Percentiles rank a stretch among this genome's conserved stretches.
Conservation (phyloP, 306 rosid species). For the Quillaja saponaria region DNA sequence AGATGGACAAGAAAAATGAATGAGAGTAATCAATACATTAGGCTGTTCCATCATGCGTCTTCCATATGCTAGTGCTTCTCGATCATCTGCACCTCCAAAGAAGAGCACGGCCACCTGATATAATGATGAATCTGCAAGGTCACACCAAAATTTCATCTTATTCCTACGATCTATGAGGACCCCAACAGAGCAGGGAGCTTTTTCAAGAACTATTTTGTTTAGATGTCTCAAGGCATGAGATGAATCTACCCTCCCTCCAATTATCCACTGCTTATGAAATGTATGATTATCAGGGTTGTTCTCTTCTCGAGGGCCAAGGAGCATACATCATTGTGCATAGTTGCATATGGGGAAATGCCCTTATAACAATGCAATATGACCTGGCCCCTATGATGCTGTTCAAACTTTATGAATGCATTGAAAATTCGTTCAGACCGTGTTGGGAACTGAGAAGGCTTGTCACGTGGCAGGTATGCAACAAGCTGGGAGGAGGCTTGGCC, state of each 20-base stretch:
- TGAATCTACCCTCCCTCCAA: constrained; percentile 38
- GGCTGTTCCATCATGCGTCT: constrained; percentile 52
- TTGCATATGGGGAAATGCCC: constrained; percentile 65
- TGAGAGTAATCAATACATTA: constrained; percentile 45
- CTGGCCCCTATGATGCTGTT: constrained; percentile 27
- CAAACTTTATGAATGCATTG: constrained; percentile 46
- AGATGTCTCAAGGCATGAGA: constrained; percentile 42
- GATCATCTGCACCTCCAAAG: constrained; percentile 75
- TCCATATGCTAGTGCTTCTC: constrained; percentile 61
- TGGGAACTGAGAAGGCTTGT: constrained; percentile 18
- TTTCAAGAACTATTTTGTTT: constrained; percentile 62
- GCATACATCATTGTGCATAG: constrained; percentile 82
- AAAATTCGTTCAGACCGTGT: constrained; percentile 46
- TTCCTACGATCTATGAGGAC: constrained; percentile 61
- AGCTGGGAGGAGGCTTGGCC: constrained; percentile 58
- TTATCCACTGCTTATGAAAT: constrained; percentile 49
- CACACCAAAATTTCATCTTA: constrained; percentile 34
- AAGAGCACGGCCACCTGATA: constrained; percentile 53
- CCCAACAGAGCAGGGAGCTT: constrained; percentile 83
- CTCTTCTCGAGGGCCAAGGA: constrained; percentile 64
- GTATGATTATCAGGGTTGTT: constrained; percentile 56
- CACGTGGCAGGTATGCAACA: constrained; percentile 37
- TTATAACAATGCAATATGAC: constrained; percentile 45
- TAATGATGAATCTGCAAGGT: constrained; percentile 5
- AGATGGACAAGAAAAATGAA: constrained; percentile 40